Evolutionary conservation across 2,329 filamentous ascomycete genomes (phyloP).

Genomic region (Bertia moriformis): DNA sequence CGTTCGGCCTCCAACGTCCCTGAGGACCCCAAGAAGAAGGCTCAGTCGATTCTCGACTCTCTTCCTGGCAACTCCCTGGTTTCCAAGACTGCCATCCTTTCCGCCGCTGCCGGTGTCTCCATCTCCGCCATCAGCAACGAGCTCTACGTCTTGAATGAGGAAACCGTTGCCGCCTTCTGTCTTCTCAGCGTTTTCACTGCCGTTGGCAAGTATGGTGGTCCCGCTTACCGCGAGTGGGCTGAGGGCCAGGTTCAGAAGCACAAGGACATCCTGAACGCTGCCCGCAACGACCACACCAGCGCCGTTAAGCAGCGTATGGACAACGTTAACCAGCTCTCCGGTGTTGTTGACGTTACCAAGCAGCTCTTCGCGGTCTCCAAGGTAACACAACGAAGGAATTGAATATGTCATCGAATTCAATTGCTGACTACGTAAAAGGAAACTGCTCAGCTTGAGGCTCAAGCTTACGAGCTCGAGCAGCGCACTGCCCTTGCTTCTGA

Average conservation of each 20-base stretch:
- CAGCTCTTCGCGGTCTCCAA: conserved; percentile 93
- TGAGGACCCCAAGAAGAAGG: conserved; percentile 91
- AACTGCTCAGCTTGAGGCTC: conserved; percentile 86
- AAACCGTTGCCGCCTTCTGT: conserved; percentile 86
- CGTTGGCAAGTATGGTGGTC: conserved; percentile 85
- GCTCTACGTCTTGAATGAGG: conserved; percentile 99
- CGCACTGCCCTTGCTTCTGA: conserved; percentile 80
- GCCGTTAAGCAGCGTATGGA: conserved; percentile 90
- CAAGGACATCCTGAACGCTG: conserved; percentile 85
- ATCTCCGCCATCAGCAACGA: conserved; percentile 97
- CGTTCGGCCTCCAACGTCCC: conserved; percentile 67
- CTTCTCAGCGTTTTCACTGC: conserved; percentile 85
- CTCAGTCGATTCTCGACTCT: conserved; percentile 83
- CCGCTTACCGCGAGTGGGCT: conserved; percentile 85
- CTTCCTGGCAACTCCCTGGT: conserved; percentile 83
- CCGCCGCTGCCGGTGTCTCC: conserved; percentile 75
- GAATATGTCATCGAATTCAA: background rate
- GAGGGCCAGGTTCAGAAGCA: conserved; percentile 80
- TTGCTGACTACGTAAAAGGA: conserved; percentile 39
- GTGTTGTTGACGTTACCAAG: conserved; percentile 95
- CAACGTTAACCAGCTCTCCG: conserved; percentile 77
- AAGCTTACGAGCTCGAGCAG: conserved; percentile 96
- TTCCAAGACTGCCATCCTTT: conserved; percentile 95
- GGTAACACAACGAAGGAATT: conserved; percentile 34
- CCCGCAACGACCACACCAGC: conserved; percentile 83